A percentile compares a stretch with the other conserved stretches of the same genome.
phyloP scores from a whole-genome alignment of 2,329 filamentous ascomycete genomes.

The Pseudogymnoascus sp. region DNA sequence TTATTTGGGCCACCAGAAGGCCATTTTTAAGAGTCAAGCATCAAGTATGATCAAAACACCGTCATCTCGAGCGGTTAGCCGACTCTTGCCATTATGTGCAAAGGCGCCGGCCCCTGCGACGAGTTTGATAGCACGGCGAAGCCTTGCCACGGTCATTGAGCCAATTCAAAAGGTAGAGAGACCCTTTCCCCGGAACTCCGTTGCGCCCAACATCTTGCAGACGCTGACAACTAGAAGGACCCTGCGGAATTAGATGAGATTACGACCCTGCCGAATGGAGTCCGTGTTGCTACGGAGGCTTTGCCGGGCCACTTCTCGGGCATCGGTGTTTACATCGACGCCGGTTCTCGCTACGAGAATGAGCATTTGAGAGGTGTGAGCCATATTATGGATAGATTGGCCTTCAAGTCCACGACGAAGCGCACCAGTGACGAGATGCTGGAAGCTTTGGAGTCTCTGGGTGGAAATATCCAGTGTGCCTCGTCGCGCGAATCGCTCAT shows the following conservation, averaged over 20 bases:
- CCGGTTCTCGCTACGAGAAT: slow-evolving; percentile 89
- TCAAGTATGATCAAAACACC: slow-evolving; percentile 25
- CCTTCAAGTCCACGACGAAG: slow-evolving; percentile 78
- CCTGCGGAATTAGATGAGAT: slow-evolving; percentile 80
- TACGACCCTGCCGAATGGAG: slow-evolving; percentile 81
- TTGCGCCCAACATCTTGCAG: slow-evolving; percentile 2
- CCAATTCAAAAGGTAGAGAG: slow-evolving; percentile 26
- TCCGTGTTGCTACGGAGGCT: slow-evolving; percentile 90
- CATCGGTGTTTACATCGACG: slow-evolving; percentile 91
- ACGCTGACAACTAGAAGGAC: slow-evolving; percentile 44
- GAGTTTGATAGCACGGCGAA: slow-evolving; percentile 21
- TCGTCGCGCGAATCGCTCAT: slow-evolving; percentile 93
- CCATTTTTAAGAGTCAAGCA: background rate
- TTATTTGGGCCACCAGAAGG: background rate
- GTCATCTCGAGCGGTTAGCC: slow-evolving; percentile 20
- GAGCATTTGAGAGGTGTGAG: slow-evolving; percentile 77
- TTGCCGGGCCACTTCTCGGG: slow-evolving; percentile 91
- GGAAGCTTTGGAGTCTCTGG: slow-evolving; percentile 76
- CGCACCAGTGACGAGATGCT: slow-evolving; percentile 76
- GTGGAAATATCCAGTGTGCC: slow-evolving; percentile 94
- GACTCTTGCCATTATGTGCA: slow-evolving; percentile 15
- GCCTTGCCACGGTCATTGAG: slow-evolving; percentile 25
- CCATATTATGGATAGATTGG: slow-evolving; percentile 90
- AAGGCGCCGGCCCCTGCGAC: slow-evolving; percentile 16
- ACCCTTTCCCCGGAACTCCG: background rate